These are phyloP conservation scores for Cyclocybe cylindracea DNA, from an alignment of 768 basidiomycete genomes.

Conservation along the genomic window DNA sequence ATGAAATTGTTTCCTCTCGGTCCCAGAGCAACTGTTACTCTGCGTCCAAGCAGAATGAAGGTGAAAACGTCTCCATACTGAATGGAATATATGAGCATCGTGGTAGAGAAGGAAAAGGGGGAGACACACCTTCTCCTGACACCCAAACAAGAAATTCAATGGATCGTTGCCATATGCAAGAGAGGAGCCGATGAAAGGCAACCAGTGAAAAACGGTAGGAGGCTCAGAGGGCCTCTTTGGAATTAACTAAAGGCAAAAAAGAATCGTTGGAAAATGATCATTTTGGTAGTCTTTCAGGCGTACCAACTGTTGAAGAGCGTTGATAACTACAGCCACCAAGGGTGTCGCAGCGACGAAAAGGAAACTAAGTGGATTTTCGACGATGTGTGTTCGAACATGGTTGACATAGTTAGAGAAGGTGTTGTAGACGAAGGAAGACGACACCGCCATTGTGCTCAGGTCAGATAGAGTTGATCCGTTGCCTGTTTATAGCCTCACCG, in stretches of 20 bases:
- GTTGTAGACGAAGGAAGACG: too few relatives aligned
- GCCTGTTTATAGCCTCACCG: too few relatives aligned
- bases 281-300: conserved; percentile 4
- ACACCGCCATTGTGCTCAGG: too few relatives aligned
- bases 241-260: conserved; percentile 45
- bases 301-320: conserved; percentile 81
- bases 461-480: too few relatives aligned
- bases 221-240: conserved; percentile 75
- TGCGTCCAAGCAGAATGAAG: conserved; percentile 86
- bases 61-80: conserved; percentile 98
- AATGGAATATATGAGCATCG: neutral
- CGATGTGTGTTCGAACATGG: too few relatives aligned
- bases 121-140: conserved; percentile 68
- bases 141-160: conserved; percentile 79
- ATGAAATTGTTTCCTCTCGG: conserved; percentile 93
- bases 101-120: neutral
- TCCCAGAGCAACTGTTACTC: conserved; percentile 88
- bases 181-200: conserved; percentile 90
- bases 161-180: conserved; percentile 92
- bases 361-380: conserved; percentile 32
- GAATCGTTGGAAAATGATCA: neutral
- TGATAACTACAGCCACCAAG: conserved; percentile 64
- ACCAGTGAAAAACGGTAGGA: conserved; percentile 90
- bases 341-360: conserved; percentile 68
- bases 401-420: too few relatives aligned